These are phyloP conservation scores for Kwoniella sp. DNA, from an alignment of 768 basidiomycete species.

Conservation along the genomic window DNA sequence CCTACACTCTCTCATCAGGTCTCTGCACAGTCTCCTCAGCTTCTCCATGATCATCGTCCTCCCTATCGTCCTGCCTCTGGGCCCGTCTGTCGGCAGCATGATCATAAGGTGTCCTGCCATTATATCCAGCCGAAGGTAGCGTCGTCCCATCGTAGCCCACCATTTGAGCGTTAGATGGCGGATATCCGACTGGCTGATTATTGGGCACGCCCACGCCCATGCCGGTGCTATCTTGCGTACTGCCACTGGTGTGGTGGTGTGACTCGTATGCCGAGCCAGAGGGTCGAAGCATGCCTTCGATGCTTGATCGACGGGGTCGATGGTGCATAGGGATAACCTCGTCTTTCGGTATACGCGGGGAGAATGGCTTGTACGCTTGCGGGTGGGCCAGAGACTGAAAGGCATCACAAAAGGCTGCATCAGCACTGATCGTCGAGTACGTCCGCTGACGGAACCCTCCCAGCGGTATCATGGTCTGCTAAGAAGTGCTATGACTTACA, in stretches of 20 bases:
- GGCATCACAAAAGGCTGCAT: not conserved
- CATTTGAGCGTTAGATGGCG: not conserved
- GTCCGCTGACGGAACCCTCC: no score
- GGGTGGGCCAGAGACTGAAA: slow-evolving; percentile 31
- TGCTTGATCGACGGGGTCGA: slow-evolving; percentile 15
- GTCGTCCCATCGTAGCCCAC: not conserved
- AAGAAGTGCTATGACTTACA: no score
- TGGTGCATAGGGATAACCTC: slow-evolving; percentile 27
- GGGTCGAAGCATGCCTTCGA: slow-evolving; percentile 13
- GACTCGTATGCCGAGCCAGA: not conserved
- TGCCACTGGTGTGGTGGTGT: slow-evolving; percentile 13
- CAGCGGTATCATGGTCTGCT: no score
- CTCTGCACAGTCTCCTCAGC: slow-evolving; percentile 18
- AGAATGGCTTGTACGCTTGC: slow-evolving; percentile 45
- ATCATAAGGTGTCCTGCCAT: not conserved
- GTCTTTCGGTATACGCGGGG: slow-evolving; percentile 40
- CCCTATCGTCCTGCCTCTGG: not conserved
- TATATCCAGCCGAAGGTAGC: not conserved
- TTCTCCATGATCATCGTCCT: slow-evolving; percentile 13
- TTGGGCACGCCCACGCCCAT: not conserved
- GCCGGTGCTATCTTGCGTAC: slow-evolving; percentile 1
- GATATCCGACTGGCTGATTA: not conserved
- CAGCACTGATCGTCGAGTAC: not conserved
- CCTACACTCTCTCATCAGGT: slow-evolving; percentile 11
- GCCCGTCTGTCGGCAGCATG: not conserved